Evolutionary conservation across 2,329 filamentous ascomycete species (phyloP), one percentile per base, ranked within the genome.

Genomic region (Didymella exigua): DNA sequence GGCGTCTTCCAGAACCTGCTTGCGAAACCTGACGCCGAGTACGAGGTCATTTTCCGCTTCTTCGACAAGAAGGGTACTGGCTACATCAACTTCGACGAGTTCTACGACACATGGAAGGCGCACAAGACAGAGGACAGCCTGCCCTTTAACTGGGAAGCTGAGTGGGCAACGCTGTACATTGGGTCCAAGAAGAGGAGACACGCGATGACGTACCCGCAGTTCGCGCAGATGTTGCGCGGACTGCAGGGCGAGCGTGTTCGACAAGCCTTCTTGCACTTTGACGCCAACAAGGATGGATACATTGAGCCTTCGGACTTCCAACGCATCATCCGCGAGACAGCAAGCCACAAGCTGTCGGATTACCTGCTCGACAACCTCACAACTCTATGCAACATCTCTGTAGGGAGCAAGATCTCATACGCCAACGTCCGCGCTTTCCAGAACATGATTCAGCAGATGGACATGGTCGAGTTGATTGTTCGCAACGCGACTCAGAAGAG

Each of bases 381-480:
- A 60, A 95, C 92, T 0, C 85, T 99, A 34, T 98, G 93, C 85
- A 97, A 97, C 78, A 96, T 98, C 75, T 91, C 91, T 7, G 82
- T 88, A 29, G 88, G 91, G 59, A 95, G 87, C 81, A 96, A 96
- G 79, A 95, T 99, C 66, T 97, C 93, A 6, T 99, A 99, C 73
- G 92, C 95, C 74, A 97, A 96, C 73, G 95, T 99, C 27, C 87
- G 95, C 63, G 95, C 95, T 31, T 99, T 99, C 81, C 93, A 96
- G 80, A 99, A 99, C 75, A 88, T 99, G 77, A 93, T 99, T 67
- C 88, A 90, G 70, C 93, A 98, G 78, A 97, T 99, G 91, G 95
- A 99, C 70, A 84, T 98, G 69, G 91, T 98, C 44, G 95, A 99
- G 80, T 81, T 96, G 63, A 92, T 99, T 71, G 85, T 99, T 62